Evolutionary conservation across 164 flowering plant species (phyloP), one percentile per base, ranked within the genome.

Genomic region (Vitis amurensis): DNA sequence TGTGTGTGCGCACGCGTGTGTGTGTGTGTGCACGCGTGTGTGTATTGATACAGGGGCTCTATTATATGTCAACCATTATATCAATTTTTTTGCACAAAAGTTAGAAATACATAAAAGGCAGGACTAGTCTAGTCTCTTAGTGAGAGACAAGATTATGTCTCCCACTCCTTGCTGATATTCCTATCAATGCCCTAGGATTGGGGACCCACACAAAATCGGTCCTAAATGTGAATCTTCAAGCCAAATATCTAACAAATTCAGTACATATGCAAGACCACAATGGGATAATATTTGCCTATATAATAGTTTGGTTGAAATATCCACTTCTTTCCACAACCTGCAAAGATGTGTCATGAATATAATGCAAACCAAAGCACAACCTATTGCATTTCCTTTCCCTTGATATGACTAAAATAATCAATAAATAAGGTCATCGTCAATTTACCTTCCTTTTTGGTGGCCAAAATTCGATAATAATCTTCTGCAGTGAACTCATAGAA

Each of bases 401-500:
- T 50, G 11, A 17, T 17, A 19, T 17, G 53, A 64, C 53, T 37
- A 61, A 3, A 5, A 59, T 13, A 9, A 44, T 51, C 17, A 14
- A 66, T 23, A 30, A 2, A 23, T 13, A 71, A 14, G 49, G 3
- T 14, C 23, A 63, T 17, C 52, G 12, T 55, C 49, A 59, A 61
- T 10, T 73, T 86, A 94, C 97, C 98, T 83, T 93, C 87, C 77
- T 95, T 95, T 74, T 83, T 91, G 27, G 84, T 76, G 14, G 82
- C 73, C 77, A 85, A 47, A 53, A 90, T 53, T 13, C 91, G 84
- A 73, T 72, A 87, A 72, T 91, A 95, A 67, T 95, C 98, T 73
- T 83, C 97, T 0, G 97, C 78, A 66, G 93, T 88, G 76, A 95
- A 89, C 67, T 93, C 95, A 76, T 87, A 89, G 72, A 89, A 91